Conservation (phyloP, 176 grass and related monocot species). For the Zoysia pacifica region DNA sequence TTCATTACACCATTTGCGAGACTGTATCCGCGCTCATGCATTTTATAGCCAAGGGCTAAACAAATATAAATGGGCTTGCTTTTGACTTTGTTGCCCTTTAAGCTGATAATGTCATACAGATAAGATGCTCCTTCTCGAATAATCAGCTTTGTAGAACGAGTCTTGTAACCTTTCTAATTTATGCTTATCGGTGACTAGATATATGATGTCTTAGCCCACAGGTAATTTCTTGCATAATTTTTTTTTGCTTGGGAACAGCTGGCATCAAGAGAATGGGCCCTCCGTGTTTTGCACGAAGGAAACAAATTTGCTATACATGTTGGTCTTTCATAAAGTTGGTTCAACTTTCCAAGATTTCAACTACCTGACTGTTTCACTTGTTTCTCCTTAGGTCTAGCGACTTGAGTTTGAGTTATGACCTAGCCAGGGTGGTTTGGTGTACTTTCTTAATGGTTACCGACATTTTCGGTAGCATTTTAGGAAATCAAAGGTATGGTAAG, state of each 20-base stretch:
- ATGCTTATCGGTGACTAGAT: neutral
- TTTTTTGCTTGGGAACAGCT: conserved; percentile 2
- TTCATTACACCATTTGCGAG: neutral
- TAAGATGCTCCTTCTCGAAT: neutral
- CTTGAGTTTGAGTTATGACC: neutral
- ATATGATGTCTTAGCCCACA: neutral
- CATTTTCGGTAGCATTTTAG: conserved; percentile 39
- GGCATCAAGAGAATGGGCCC: conserved; percentile 5
- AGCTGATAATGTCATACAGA: neutral
- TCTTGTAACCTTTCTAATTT: neutral
- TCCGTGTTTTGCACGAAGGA: neutral
- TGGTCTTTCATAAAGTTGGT: neutral
- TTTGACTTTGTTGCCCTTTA: neutral
- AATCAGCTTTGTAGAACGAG: neutral
- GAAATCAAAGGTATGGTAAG: conserved; percentile 35
- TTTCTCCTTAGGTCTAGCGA: conserved; percentile 28
- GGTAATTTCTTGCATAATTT: neutral
- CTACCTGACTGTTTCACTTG: conserved; percentile 29
- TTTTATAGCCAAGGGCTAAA: neutral
- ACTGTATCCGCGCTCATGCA: neutral
- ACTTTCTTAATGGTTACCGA: neutral
- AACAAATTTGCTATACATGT: neutral
- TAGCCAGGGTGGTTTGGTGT: conserved; percentile 27
- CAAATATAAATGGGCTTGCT: neutral
- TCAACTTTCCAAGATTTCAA: conserved; percentile 21